These are phyloP conservation scores for Corinectria fuckeliana DNA, from an alignment of 2,329 filamentous ascomycete genomes.

Conservation along the genomic window DNA sequence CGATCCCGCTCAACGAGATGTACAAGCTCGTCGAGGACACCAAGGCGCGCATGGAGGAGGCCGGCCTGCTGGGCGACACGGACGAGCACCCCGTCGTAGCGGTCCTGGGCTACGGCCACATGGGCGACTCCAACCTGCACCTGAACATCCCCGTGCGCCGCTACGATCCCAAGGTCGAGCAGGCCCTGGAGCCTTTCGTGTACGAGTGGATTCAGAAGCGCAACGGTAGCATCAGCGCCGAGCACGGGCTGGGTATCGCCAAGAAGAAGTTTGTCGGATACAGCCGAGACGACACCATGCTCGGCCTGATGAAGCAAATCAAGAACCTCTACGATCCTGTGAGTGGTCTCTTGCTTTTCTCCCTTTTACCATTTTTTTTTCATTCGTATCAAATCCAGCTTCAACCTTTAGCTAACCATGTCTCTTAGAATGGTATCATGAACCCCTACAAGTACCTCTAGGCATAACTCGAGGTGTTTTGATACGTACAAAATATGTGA, in stretches of 20 bases:
- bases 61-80: constrained; percentile 78
- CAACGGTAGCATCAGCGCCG: constrained; percentile 92
- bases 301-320: constrained; percentile 92
- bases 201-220: constrained; percentile 95
- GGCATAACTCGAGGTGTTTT: constrained; percentile 14
- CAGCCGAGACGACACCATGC: constrained; percentile 85
- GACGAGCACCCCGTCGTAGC: constrained; percentile 80
- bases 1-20: constrained; percentile 86
- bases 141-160: constrained; percentile 84
- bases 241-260: constrained; percentile 91
- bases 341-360: constrained; percentile 49
- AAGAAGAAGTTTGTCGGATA: constrained; percentile 98
- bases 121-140: constrained; percentile 96
- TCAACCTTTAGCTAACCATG: constrained; percentile 33
- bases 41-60: constrained; percentile 71
- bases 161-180: constrained; percentile 88
- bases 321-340: constrained; percentile 95
- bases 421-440: constrained; percentile 88
- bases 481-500: not conserved
- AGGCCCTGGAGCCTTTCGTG: constrained; percentile 89
- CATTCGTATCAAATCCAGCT: not conserved
- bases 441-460: constrained; percentile 97
- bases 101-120: constrained; percentile 97
- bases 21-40: constrained; percentile 91
- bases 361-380: too few species aligned